Percentiles rank a stretch among this genome's conserved stretches.
These are phyloP conservation scores for Neonothopanus nambi DNA, from an alignment of 1,284 basidiomycete genomes.

Conservation along the genomic window DNA sequence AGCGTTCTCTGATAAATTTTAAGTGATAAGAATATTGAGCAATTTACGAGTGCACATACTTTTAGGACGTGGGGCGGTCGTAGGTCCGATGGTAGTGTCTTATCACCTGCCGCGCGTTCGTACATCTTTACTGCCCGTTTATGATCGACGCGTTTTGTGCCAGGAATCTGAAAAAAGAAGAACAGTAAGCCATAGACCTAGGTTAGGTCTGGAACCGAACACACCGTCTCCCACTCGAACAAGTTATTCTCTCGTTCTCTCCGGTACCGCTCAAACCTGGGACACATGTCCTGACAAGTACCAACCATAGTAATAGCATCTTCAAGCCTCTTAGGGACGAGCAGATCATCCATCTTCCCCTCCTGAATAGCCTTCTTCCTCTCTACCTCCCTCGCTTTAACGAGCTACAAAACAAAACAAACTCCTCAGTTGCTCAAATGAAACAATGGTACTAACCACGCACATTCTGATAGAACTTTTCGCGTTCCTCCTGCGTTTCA, in stretches of 20 bases:
- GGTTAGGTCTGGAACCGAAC: constrained; percentile 27
- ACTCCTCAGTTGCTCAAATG: constrained; percentile 23
- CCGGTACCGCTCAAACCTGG: constrained; percentile 89
- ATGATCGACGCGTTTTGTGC: constrained; percentile 82
- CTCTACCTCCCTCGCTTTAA: constrained; percentile 74
- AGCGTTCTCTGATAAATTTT: constrained; percentile 69
- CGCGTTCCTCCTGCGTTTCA: constrained; percentile 58
- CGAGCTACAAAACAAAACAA: constrained; percentile 44
- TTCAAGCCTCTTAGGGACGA: constrained; percentile 75
- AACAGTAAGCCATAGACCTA: constrained; percentile 31
- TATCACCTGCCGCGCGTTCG: constrained; percentile 92
- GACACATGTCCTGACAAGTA: constrained; percentile 93
- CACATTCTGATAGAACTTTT: constrained; percentile 70
- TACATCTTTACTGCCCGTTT: constrained; percentile 91
- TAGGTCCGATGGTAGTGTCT: constrained; percentile 89
- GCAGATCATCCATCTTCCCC: constrained; percentile 87
- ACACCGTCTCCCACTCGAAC: constrained; percentile 83
- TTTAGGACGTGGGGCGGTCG: constrained; percentile 85
- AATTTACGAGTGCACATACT: constrained; percentile 39
- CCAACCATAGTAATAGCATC: constrained; percentile 90
- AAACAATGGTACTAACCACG: constrained; percentile 25
- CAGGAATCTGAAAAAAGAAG: constrained; percentile 58
- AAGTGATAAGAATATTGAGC: constrained; percentile 7
- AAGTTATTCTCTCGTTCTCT: constrained; percentile 90
- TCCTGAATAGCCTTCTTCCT: constrained; percentile 77